A percentile compares a stretch with the other conserved stretches of the same genome.
These are phyloP conservation scores for Ligustrum vulgare DNA, from an alignment of 257 asterid species.

Conservation along the genomic window DNA sequence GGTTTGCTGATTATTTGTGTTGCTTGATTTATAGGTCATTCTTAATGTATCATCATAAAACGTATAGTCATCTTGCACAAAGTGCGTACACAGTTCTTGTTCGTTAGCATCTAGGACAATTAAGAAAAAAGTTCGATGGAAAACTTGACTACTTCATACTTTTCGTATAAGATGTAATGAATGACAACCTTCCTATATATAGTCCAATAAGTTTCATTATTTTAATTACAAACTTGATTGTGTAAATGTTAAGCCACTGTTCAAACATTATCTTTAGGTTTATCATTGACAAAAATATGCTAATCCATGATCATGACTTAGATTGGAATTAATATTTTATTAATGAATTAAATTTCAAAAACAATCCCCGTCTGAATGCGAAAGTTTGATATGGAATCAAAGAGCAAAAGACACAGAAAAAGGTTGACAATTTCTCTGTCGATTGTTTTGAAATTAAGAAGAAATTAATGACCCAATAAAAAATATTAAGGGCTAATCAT, in stretches of 20 bases:
- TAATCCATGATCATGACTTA: slow-evolving; percentile 1
- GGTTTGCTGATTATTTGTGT: not conserved
- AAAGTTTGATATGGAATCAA: slow-evolving; percentile 21
- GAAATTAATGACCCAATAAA: slow-evolving; percentile 23
- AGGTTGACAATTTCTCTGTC: slow-evolving; percentile 23
- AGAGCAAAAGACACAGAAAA: slow-evolving; percentile 19
- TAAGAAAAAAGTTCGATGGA: too few species aligned
- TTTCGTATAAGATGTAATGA: too few species aligned
- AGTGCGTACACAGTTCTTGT: not conserved
- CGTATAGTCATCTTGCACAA: not conserved
- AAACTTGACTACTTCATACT: not conserved
- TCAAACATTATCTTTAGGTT: slow-evolving; percentile 9
- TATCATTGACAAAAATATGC: not conserved
- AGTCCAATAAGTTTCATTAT: not conserved
- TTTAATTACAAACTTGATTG: not conserved
- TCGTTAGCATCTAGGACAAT: too few species aligned
- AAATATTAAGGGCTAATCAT: slow-evolving; percentile 16
- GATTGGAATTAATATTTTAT: not conserved
- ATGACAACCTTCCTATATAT: too few species aligned
- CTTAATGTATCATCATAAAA: not conserved
- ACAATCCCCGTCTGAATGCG: slow-evolving; percentile 18
- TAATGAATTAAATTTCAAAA: slow-evolving; percentile 9
- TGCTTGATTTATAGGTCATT: not conserved
- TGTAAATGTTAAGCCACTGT: slow-evolving; percentile 1
- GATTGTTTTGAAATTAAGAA: slow-evolving; percentile 22